Percentiles rank a stretch among this genome's conserved stretches.
Evolutionary conservation across 2,329 filamentous ascomycete species (phyloP).

Genomic region (Macrophomina tecta): DNA sequence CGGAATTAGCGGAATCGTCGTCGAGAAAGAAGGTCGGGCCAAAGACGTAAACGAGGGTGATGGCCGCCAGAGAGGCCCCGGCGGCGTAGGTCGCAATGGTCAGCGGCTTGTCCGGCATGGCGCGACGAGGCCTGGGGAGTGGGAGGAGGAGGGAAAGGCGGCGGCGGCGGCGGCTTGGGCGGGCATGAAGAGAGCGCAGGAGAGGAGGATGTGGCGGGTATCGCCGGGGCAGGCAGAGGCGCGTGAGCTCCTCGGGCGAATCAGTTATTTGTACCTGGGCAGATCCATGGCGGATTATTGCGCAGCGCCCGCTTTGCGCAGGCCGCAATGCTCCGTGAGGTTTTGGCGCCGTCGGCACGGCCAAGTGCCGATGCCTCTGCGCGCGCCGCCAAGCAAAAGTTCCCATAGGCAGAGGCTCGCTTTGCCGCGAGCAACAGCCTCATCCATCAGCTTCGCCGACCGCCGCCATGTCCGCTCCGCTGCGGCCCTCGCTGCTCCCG

Average conservation of each 20-base stretch:
- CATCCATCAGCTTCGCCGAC: slow-evolving; percentile 12
- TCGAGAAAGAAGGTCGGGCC: slow-evolving; percentile 97
- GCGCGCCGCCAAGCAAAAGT: neutral
- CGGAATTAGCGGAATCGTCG: slow-evolving; percentile 67
- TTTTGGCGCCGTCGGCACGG: slow-evolving; percentile 14
- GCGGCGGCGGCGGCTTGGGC: slow-evolving; percentile 30
- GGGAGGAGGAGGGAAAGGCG: neutral
- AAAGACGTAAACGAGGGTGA: slow-evolving; percentile 96
- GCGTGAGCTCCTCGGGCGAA: slow-evolving; percentile 17
- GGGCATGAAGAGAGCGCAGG: slow-evolving; percentile 22
- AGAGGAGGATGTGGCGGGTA: slow-evolving; percentile 4
- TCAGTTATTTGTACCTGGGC: slow-evolving; percentile 4
- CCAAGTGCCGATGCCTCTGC: slow-evolving; percentile 16
- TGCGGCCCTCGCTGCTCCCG: slow-evolving; percentile 42
- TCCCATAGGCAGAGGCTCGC: too few species aligned
- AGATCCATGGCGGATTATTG: slow-evolving; percentile 17
- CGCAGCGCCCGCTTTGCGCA: slow-evolving; percentile 8
- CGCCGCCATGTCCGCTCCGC: slow-evolving; percentile 42
- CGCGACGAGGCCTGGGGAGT: slow-evolving; percentile 31
- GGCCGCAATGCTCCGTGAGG: slow-evolving; percentile 18
- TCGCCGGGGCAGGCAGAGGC: slow-evolving; percentile 13
- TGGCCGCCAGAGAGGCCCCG: slow-evolving; percentile 90
- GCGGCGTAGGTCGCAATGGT: slow-evolving; percentile 92
- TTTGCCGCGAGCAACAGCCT: too few species aligned
- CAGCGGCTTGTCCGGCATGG: slow-evolving; percentile 81